Evolutionary conservation across 1,139 yeast genomes (phyloP).

Genomic region (Yamadazyma membranifaciens): DNA sequence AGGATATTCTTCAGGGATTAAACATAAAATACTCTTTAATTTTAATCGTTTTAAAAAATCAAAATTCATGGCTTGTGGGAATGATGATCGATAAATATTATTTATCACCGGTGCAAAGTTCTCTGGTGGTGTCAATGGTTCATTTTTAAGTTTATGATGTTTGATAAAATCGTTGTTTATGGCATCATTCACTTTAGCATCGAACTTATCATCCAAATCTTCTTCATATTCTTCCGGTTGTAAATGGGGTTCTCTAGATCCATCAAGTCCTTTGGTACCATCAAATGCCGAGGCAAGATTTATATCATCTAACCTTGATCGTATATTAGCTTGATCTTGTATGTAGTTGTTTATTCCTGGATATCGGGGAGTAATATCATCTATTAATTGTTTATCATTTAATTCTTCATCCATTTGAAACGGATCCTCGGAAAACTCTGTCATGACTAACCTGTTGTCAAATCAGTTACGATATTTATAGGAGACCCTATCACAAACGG

Average conservation of each 20-base stretch:
- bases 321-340: slow-evolving; percentile 30
- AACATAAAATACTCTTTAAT: slow-evolving; percentile 73
- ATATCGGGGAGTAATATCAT: slow-evolving; percentile 20
- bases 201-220: slow-evolving; percentile 44
- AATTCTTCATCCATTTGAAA: slow-evolving; percentile 50
- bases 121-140: slow-evolving; percentile 70
- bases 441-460: slow-evolving; percentile 16
- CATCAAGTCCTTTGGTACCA: slow-evolving; percentile 13
- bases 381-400: slow-evolving; percentile 7
- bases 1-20: slow-evolving; percentile 92
- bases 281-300: slow-evolving; percentile 11
- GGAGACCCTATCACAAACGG: too few species aligned
- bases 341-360: slow-evolving; percentile 14
- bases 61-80: slow-evolving; percentile 84
- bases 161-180: slow-evolving; percentile 14
- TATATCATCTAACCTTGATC: slow-evolving; percentile 31
- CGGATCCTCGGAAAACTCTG: slow-evolving; percentile 39
- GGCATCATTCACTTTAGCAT: slow-evolving; percentile 25
- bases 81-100: slow-evolving; percentile 79
- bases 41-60: slow-evolving; percentile 59
- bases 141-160: slow-evolving; percentile 4
- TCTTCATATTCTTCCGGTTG: slow-evolving; percentile 34
- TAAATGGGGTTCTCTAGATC: slow-evolving; percentile 9
- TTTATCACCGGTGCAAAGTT: slow-evolving; percentile 86
- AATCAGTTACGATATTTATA: too few species aligned